Evolutionary conservation across 2,329 filamentous ascomycete genomes (phyloP).

Genomic region (Alternaria infectoria): DNA sequence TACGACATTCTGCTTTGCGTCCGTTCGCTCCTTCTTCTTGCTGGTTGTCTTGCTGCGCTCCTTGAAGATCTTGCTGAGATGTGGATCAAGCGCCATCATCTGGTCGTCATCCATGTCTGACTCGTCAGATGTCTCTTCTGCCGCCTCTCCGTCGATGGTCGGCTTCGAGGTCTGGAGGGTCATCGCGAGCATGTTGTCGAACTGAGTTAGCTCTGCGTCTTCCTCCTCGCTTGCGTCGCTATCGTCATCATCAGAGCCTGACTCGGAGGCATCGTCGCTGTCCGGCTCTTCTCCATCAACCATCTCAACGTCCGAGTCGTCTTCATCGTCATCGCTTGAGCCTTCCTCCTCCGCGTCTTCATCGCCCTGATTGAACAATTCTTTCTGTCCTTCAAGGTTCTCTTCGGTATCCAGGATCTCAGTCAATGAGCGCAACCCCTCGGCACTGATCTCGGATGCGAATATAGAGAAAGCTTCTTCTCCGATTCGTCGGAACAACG

Average conservation of each 20-base stretch:
- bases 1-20: conserved; percentile 85
- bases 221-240: conserved; percentile 42
- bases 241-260: conserved; percentile 24
- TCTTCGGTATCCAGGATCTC: conserved; percentile 81
- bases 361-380: conserved; percentile 74
- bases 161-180: conserved; percentile 73
- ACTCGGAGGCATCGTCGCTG: conserved; percentile 30
- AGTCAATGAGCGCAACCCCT: conserved; percentile 71
- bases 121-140: conserved; percentile 65
- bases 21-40: conserved; percentile 83
- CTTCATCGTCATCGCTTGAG: conserved; percentile 56
- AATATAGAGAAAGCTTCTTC: conserved; percentile 89
- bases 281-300: conserved; percentile 47
- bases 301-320: conserved; percentile 54
- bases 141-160: conserved; percentile 63
- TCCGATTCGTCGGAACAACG: conserved; percentile 82
- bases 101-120: conserved; percentile 93
- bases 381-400: conserved; percentile 80
- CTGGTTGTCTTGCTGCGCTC: conserved; percentile 69
- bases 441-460: conserved; percentile 73
- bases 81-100: conserved; percentile 87
- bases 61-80: conserved; percentile 84
- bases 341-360: conserved; percentile 48
- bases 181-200: conserved; percentile 78
- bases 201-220: conserved; percentile 62